Conservation (phyloP, 2,329 filamentous ascomycete species). For the Botrytis deweyae region DNA sequence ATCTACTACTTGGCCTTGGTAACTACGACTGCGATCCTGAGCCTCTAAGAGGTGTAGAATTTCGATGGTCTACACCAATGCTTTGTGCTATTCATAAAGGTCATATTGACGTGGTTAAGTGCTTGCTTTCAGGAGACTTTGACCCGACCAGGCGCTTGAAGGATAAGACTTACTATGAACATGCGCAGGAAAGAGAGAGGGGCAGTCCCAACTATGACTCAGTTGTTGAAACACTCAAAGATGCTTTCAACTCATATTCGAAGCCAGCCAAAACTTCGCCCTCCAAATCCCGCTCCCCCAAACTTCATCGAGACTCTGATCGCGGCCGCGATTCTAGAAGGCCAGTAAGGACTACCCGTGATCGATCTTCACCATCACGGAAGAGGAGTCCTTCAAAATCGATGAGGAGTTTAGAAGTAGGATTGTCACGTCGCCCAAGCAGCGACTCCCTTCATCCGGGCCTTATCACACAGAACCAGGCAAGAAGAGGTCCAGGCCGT, state of each 20-base stretch:
- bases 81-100: constrained; percentile 88
- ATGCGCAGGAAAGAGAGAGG: constrained; percentile 66
- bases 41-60: constrained; percentile 54
- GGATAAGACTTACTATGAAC: constrained; percentile 81
- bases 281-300: constrained; percentile 52
- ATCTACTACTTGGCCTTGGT: constrained; percentile 48
- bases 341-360: constrained; percentile 27
- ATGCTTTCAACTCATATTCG: constrained; percentile 66
- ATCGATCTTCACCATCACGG: constrained; percentile 31
- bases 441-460: constrained; percentile 27
- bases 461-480: constrained; percentile 27
- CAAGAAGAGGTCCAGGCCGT: constrained; percentile 49
- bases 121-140: constrained; percentile 79
- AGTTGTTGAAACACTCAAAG: constrained; percentile 78
- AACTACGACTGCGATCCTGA: constrained; percentile 66
- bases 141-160: constrained; percentile 75
- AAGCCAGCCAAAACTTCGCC: constrained; percentile 49
- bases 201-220: constrained; percentile 87
- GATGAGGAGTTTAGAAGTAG: constrained; percentile 31
- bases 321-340: constrained; percentile 34
- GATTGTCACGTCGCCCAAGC: constrained; percentile 26
- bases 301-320: constrained; percentile 41
- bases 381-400: constrained; percentile 34
- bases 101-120: constrained; percentile 79
- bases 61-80: constrained; percentile 86